Evolutionary conservation across 257 asterid genomes (phyloP).

Genomic region (Penstemon newberryi): DNA sequence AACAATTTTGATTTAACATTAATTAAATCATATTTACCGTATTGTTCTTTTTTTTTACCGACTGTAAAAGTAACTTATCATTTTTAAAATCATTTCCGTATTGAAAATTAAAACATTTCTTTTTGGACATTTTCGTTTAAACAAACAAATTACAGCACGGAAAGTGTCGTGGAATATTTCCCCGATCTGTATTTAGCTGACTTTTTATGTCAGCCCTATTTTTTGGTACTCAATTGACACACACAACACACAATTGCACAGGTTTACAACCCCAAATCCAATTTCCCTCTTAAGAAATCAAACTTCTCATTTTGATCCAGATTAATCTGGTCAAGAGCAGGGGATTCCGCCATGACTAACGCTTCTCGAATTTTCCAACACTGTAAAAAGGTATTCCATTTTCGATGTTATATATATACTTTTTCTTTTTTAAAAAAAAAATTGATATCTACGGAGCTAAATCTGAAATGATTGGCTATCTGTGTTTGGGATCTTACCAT

Average conservation of each 20-base stretch:
- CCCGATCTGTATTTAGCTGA: background rate
- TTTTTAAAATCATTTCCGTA: too few species aligned
- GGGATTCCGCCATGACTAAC: constrained; percentile 47
- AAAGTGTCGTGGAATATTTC: background rate
- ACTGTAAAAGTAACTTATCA: too few species aligned
- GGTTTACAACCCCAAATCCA: constrained; percentile 16
- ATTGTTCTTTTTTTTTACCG: too few species aligned
- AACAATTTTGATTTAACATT: too few species aligned
- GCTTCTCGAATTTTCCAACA: constrained; percentile 62
- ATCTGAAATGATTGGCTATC: constrained; percentile 15
- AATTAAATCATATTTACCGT: too few species aligned
- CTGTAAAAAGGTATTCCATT: constrained; percentile 55
- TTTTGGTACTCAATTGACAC: background rate
- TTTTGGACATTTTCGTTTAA: too few species aligned
- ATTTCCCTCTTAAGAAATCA: background rate
- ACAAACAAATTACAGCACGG: background rate
- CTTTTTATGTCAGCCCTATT: background rate
- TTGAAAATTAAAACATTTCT: too few species aligned
- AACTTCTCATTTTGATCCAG: constrained; percentile 26
- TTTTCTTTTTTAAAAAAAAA: background rate
- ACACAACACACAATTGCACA: background rate
- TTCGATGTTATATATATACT: background rate
- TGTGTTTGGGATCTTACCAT: background rate
- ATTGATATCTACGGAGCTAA: constrained; percentile 3
- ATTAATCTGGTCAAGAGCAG: constrained; percentile 21